phyloP scores from a whole-genome alignment of 116 monocot genomes.

The Trichopus zeylanicus region DNA sequence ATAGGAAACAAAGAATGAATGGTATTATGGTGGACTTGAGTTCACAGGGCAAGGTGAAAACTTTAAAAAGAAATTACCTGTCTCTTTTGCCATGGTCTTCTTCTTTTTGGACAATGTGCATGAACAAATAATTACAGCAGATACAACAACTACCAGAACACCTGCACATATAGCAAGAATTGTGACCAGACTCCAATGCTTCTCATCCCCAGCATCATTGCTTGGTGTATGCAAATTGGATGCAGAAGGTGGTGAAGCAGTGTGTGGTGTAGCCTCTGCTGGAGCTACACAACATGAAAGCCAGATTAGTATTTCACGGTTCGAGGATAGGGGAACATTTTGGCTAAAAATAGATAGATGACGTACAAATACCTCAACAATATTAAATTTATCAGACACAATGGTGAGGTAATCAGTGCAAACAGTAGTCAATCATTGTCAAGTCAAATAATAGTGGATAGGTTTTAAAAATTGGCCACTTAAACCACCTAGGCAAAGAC shows the following conservation, averaged over 20 bases:
- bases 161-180: conserved; percentile 56
- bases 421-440: too few relatives aligned
- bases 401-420: too few relatives aligned
- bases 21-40: too few relatives aligned
- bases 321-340: too few relatives aligned
- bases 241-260: conserved; percentile 19
- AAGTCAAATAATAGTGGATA: too few relatives aligned
- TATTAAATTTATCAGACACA: too few relatives aligned
- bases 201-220: conserved; percentile 14
- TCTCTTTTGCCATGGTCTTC: conserved; percentile 23
- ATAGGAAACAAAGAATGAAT: background rate
- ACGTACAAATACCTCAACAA: too few relatives aligned
- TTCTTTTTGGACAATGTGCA: conserved; percentile 36
- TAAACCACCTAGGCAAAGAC: too few relatives aligned
- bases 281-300: conserved; percentile 43
- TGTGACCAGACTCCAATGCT: conserved; percentile 37
- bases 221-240: conserved; percentile 15
- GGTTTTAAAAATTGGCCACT: too few relatives aligned
- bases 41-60: too few relatives aligned
- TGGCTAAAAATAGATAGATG: too few relatives aligned
- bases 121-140: conserved; percentile 39
- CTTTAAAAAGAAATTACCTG: conserved; percentile 22
- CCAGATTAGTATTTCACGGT: background rate
- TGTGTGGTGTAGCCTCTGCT: conserved; percentile 24
- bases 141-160: conserved; percentile 30